These are phyloP conservation scores for Jackrogersella minutella DNA, from an alignment of 495 filamentous ascomycete genomes.

Conservation along the genomic window DNA sequence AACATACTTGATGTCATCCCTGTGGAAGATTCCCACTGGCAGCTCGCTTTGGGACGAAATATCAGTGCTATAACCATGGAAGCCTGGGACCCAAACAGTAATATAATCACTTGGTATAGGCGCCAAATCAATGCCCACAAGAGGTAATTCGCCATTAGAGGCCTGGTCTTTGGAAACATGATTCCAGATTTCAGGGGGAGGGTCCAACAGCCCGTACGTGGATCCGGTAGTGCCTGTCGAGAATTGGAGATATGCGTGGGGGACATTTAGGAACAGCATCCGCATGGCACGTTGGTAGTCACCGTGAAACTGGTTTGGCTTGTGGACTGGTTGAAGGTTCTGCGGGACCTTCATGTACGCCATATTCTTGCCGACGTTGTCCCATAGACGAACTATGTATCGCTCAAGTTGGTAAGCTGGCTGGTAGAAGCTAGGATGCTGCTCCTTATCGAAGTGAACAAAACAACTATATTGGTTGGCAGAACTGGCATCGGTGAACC, in stretches of 20 bases:
- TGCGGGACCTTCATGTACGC: conserved; percentile 38
- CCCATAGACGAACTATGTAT: conserved; percentile 28
- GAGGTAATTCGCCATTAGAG: neutral
- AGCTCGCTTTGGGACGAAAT: conserved; percentile 6
- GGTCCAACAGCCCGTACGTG: conserved; percentile 32
- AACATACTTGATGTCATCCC: conserved; percentile 5
- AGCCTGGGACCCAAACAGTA: conserved; percentile 31
- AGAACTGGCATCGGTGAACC: neutral
- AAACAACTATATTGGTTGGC: conserved; percentile 15
- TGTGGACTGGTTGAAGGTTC: neutral
- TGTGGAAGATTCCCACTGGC: neutral
- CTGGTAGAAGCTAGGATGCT: conserved; percentile 11
- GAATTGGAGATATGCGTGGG: conserved; percentile 31
- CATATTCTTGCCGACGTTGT: conserved; percentile 4
- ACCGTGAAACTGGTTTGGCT: conserved; percentile 26
- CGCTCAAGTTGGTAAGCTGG: conserved; percentile 12
- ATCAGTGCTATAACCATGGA: conserved; percentile 4
- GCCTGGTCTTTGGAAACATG: neutral
- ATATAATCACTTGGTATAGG: conserved; percentile 2
- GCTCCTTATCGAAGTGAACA: conserved; percentile 25
- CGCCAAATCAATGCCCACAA: neutral
- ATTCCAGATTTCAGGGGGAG: conserved; percentile 26
- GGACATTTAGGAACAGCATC: neutral
- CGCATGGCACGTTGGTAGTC: conserved; percentile 35
- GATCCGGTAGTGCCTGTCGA: neutral